A percentile compares a stretch with the other conserved stretches of the same genome.
phyloP scores from a whole-genome alignment of 2,329 filamentous ascomycete species.

The Xylariaceae sp. region DNA sequence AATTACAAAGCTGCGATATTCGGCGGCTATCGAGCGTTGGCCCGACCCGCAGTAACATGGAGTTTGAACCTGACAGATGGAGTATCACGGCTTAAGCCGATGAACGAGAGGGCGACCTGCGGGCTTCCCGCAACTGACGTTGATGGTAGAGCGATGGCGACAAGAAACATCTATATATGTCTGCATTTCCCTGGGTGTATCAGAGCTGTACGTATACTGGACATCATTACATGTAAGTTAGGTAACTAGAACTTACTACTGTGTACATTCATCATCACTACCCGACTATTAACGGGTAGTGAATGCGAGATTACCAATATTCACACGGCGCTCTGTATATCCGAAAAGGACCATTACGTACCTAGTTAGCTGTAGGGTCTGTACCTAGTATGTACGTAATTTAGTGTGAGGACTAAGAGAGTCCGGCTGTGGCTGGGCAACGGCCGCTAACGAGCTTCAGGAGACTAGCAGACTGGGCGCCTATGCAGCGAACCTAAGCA shows the following conservation, averaged over 20 bases:
- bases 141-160: neutral
- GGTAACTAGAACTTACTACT: too few species aligned
- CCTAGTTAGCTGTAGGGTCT: neutral
- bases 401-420: neutral
- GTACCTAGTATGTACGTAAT: constrained; percentile 19
- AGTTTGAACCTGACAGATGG: constrained; percentile 28
- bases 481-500: neutral
- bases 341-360: constrained; percentile 16
- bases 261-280: neutral
- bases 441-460: too few species aligned
- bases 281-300: constrained; percentile 12
- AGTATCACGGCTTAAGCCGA: constrained; percentile 6
- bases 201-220: too few species aligned
- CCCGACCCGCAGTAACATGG: constrained; percentile 26
- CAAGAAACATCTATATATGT: too few species aligned
- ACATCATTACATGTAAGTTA: too few species aligned
- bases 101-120: neutral
- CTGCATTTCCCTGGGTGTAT: too few species aligned
- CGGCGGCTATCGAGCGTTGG: constrained; percentile 32
- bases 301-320: constrained; percentile 18
- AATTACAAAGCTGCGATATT: constrained; percentile 25
- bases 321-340: constrained; percentile 19
- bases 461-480: neutral
- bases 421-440: too few species aligned
- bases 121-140: neutral